Base-by-base conservation (phyloP, 805 yeast genomes). In the Pichia kluyveri region DNA sequence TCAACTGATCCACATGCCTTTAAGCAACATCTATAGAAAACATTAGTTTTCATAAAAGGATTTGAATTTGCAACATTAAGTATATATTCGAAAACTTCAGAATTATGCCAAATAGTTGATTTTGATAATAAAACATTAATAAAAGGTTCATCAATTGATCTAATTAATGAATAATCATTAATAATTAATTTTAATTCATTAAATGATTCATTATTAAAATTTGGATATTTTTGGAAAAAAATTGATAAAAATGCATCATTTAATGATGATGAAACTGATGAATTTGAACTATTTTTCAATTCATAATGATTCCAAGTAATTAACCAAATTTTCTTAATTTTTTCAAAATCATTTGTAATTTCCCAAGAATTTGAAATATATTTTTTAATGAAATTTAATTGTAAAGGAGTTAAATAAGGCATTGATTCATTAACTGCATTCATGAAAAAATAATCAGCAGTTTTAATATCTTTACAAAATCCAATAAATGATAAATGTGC, bases 401-500 rank as follows among this genome's bases (percentile, higher is more conserved):
- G 90, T 55, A 84, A 69, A 40, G 76, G 77, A 30, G 86, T 80
- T 48, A 70, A 68, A 60, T 86, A 86, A 17, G 95, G 95, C 73
- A 84, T 80, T 53, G 79, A 80, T 55, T 73, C 75, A 52, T 75
- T 71, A 44, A 85, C 70, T 4, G 87, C 91, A 62, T 82, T 84
- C 56, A 80, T 81, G 62, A 83, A 86, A 58, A 86, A 86, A 39
- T 79, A 76, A 59, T 77, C 79, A 5, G 95, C 86, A 42, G 86
- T 81, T 40, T 70, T 70, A 47, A 84, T 71, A 60, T 86, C 89
- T 59, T 77, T 78, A 63, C 88, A 83, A 54, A 77, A 79, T 41
- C 95, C 93, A 60, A 86, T 82, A 57, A 86, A 86, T 4, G 83
- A 73, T 51, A 85, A 71, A 68, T 86, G 95, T 42, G 86, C 82